Evolutionary conservation across 768 basidiomycete species (phyloP).

Genomic region (Suillus americanus): DNA sequence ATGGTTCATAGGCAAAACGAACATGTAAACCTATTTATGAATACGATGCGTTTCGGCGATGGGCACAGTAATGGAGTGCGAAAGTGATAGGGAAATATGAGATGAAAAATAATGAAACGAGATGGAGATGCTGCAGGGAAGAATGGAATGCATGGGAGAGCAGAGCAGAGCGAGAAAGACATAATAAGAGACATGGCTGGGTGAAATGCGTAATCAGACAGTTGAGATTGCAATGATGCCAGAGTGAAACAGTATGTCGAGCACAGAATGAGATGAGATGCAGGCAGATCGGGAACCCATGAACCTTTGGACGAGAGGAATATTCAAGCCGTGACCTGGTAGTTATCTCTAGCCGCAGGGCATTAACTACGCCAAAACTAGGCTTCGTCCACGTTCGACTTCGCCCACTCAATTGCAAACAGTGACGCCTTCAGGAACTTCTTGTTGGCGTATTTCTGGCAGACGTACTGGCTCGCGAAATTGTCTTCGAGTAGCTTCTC

Average conservation of each 20-base stretch:
- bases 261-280: slow-evolving; percentile 31
- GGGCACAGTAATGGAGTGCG: slow-evolving; percentile 4
- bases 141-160: slow-evolving; percentile 21
- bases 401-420: slow-evolving; percentile 78
- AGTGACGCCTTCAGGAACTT: slow-evolving; percentile 92
- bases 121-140: slow-evolving; percentile 27
- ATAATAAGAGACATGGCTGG: slow-evolving; percentile 34
- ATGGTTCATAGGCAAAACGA: slow-evolving; percentile 30
- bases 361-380: slow-evolving; percentile 2
- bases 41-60: slow-evolving; percentile 34
- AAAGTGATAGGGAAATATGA: not conserved
- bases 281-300: slow-evolving; percentile 11
- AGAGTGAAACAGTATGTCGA: slow-evolving; percentile 36
- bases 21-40: slow-evolving; percentile 33
- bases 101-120: slow-evolving; percentile 23
- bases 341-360: slow-evolving; percentile 2
- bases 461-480: slow-evolving; percentile 85
- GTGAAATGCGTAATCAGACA: slow-evolving; percentile 37
- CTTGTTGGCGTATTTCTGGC: slow-evolving; percentile 96
- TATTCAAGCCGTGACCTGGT: slow-evolving; percentile 1
- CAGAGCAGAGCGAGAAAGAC: slow-evolving; percentile 37
- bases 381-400: slow-evolving; percentile 36
- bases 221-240: slow-evolving; percentile 35
- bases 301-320: not conserved
- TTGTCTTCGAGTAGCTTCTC: slow-evolving; percentile 79